Evolutionary conservation across 1,284 basidiomycete species (phyloP), one percentile per base, ranked within the genome.

Genomic region (Leccinum fallax): DNA sequence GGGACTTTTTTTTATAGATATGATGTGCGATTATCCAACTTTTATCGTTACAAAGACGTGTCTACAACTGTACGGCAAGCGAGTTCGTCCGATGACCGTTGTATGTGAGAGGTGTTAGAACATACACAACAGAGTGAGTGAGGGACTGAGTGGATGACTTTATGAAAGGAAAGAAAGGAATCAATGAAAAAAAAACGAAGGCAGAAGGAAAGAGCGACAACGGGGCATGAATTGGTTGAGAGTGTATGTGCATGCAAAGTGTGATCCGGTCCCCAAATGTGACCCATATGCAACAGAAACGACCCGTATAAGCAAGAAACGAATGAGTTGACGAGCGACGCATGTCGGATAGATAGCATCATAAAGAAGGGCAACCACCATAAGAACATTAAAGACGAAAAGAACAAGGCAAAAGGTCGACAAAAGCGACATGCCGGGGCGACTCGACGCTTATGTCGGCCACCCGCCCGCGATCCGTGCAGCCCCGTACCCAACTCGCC

Each of bases 391-490:
- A 63, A 67, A 48, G 4, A 49, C 54, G 51, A 66, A 60, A 40
- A 55, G 49, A 28, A 3, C 11, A 46, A 51, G 49, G n/a, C 13
- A 26, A 26, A 28, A 28, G 11, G 24, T 30, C 11, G 13, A 36
- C 53, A 54, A 54, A 19, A 16, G 24, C 36, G 30, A 26, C 13
- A 51, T 51, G 48, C 24, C 15, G 10, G 34, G 32, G 53, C 24
- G 26, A 40, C 28, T n/a, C 28, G 46, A 57, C 48, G 11, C 51
- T 58, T 55, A 73, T 32, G 69, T 88, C 53, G 89, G 89, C 86
- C 87, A 90, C 11, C 89, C 89, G 43, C 87, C 81, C 11, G 85
- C 86, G 48, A 88, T 85, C 66, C 89, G 79, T 43, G 87, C 90
- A 30, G 90, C 90, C 9, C 87, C 90, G 53, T 85, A 85, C 6